Percentiles rank a stretch among this genome's conserved stretches.
These are phyloP conservation scores for Rheum nobile DNA, from an alignment of 148 eudicot genomes.

Conservation along the genomic window DNA sequence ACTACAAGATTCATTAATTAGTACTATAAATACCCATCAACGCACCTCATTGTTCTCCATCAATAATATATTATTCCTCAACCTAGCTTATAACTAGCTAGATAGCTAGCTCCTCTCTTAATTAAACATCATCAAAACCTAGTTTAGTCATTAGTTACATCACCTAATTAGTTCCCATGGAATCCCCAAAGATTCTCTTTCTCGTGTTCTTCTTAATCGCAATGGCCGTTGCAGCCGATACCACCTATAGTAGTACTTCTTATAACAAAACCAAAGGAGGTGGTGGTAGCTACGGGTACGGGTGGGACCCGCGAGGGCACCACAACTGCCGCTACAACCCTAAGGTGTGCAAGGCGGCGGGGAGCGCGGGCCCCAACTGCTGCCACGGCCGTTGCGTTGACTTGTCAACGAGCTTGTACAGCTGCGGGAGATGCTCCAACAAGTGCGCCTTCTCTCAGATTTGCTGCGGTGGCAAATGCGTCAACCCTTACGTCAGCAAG, in stretches of 20 bases:
- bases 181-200: neutral
- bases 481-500: slow-evolving; percentile 25
- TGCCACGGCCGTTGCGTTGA: slow-evolving; percentile 50
- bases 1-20: too few relatives aligned
- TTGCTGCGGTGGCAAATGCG: slow-evolving; percentile 48
- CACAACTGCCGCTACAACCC: slow-evolving; percentile 19
- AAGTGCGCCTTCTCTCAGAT: slow-evolving; percentile 38
- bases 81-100: too few relatives aligned
- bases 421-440: slow-evolving; percentile 52
- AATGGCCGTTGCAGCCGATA: neutral
- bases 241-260: too few relatives aligned
- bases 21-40: neutral
- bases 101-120: too few relatives aligned
- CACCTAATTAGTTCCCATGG: too few relatives aligned
- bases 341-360: slow-evolving; percentile 30
- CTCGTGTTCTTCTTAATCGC: neutral
- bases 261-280: too few relatives aligned
- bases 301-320: neutral
- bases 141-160: too few relatives aligned
- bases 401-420: slow-evolving; percentile 26
- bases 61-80: neutral
- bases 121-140: neutral
- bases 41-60: neutral
- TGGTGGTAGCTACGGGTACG: too few relatives aligned
- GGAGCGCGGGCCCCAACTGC: slow-evolving; percentile 46